phyloP scores from a whole-genome alignment of 345 rosid species.

The Fremontodendron californicum region DNA sequence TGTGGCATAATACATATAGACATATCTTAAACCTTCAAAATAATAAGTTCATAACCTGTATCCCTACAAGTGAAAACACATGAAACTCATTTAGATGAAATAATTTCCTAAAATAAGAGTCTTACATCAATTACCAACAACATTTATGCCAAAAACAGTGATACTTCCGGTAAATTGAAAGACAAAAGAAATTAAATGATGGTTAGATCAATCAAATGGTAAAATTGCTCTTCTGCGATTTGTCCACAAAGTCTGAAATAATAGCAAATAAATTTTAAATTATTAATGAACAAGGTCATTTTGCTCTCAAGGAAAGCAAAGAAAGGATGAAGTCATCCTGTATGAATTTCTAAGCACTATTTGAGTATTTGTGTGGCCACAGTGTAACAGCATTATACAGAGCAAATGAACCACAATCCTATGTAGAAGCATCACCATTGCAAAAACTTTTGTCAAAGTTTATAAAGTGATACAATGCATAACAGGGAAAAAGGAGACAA shows the following conservation, averaged over 20 bases:
- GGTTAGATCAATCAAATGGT: not conserved
- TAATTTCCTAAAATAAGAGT: not conserved
- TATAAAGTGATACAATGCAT: not conserved
- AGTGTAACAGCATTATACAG: not conserved
- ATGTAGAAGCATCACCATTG: not conserved
- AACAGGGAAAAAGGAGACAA: not conserved
- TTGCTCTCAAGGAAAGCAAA: not conserved
- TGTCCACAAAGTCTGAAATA: not conserved
- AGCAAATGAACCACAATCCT: not conserved
- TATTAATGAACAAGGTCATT: not conserved
- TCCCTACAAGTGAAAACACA: not conserved
- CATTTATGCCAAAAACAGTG: not conserved
- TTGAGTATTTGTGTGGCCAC: not conserved
- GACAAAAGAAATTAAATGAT: not conserved
- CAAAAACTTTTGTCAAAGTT: not conserved
- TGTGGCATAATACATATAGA: not conserved
- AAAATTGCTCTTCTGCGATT: not conserved
- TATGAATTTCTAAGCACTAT: not conserved
- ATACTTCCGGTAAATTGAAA: not conserved
- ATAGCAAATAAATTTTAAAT: not conserved
- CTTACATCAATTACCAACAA: not conserved
- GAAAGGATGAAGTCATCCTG: not conserved
- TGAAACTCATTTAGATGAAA: not conserved
- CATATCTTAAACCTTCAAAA: constrained; percentile 9
- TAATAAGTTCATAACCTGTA: not conserved